Evolutionary conservation across 768 basidiomycete species (phyloP).

Genomic region (Boletus huronensis): DNA sequence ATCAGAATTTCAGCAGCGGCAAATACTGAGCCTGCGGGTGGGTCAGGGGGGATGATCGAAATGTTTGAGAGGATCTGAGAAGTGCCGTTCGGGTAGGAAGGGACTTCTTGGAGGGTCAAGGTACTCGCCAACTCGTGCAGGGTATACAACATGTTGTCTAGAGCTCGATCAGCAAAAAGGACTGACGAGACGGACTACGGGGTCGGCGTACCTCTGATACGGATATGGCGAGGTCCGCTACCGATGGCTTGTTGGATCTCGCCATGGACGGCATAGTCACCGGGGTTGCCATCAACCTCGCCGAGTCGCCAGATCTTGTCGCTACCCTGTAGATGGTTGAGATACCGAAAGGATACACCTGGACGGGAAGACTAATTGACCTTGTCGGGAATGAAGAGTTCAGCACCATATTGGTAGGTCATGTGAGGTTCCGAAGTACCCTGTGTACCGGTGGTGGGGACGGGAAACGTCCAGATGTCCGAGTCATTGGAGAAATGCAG

Average conservation of each 20-base stretch:
- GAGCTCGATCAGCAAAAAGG: neutral
- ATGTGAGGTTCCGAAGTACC: constrained; percentile 62
- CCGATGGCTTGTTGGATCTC: constrained; percentile 56
- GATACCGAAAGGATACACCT: neutral
- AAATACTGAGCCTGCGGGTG: constrained; percentile 39
- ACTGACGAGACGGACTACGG: neutral
- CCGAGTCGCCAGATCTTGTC: constrained; percentile 69
- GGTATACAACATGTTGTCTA: constrained; percentile 49
- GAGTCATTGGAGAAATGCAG: constrained; percentile 35
- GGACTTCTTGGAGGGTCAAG: constrained; percentile 53
- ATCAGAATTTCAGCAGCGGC: constrained; percentile 63
- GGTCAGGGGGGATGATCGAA: constrained; percentile 45
- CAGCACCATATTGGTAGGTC: constrained; percentile 51
- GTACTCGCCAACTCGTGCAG: constrained; percentile 57
- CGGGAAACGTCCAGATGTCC: constrained; percentile 53
- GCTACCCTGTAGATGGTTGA: constrained; percentile 42
- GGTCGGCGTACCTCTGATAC: constrained; percentile 30
- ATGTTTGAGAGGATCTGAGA: constrained; percentile 49
- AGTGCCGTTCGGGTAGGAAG: constrained; percentile 44
- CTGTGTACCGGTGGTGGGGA: constrained; percentile 26
- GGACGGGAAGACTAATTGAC: constrained; percentile 33
- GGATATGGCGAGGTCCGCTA: constrained; percentile 61
- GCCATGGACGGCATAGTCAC: constrained; percentile 54
- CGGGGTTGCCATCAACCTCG: constrained; percentile 36
- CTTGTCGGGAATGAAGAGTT: constrained; percentile 64